Evolutionary conservation across 768 basidiomycete species (phyloP), one percentile per base, ranked within the genome.

Genomic region (Panaeolus papilionaceus): DNA sequence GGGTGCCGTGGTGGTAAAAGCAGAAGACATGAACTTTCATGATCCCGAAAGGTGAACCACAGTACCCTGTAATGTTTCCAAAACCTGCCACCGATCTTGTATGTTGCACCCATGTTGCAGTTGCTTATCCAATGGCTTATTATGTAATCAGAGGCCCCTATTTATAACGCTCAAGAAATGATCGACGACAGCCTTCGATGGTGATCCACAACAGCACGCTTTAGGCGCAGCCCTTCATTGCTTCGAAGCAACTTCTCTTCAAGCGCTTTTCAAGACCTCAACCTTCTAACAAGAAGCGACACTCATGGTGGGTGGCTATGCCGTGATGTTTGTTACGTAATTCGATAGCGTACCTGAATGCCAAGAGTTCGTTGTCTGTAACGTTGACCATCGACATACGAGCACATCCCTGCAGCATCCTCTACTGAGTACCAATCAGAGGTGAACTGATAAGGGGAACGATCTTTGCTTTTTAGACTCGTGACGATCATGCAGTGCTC

Each of bases 31-130:
- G 33, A 10, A 28, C 10, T 10, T 37, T 10, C 54, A 3, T 33
- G 54, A 58, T 16, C 11, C 54, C 45, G 12, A 37, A 16, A 4
- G 54, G 28, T 37, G 26, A 7, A 51, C 54, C 33, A 23, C 54
- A 33, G 3, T 58, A 23, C 9, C 28, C 54, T 58, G 28, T 12
- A 58, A 33, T 28, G 54, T 10, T 33, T 58, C 54, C 54, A 58
- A 58, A 58, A 58, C 54, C 26, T 51, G 26, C 23, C 20, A 28
- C 49, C 54, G 54, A 58, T 58, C 54, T 58, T 58, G 54, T 58
- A 2, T 58, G 54, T 47, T 20, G 18, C 45, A n/a, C 18, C 54
- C 28, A 49, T 14, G 47, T 49, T 33, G 54, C 54, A 49, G 20
- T 58, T 58, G 33, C 54, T 58, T 58, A 58, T 58, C 26, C 7